Conservation (phyloP, 495 filamentous ascomycete species). For the Melanomma pulvis-pyrius region DNA sequence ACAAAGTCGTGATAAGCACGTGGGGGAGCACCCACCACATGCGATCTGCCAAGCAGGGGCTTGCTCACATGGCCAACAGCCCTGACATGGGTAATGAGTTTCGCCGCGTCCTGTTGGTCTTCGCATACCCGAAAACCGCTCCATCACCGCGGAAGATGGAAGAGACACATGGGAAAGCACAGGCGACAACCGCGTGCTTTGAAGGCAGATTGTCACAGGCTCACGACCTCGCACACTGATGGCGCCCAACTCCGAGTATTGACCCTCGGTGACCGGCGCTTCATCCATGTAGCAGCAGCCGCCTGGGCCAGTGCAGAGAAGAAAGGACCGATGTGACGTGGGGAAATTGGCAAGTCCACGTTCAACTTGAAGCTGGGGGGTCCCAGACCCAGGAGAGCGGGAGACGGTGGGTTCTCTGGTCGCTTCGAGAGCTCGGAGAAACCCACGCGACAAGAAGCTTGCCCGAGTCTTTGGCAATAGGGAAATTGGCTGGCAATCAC, state of each 20-base stretch:
- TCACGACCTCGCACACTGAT: background rate
- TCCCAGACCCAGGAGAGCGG: conserved; percentile 25
- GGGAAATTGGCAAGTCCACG: conserved; percentile 5
- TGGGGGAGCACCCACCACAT: conserved; percentile 24
- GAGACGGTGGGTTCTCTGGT: conserved; percentile 13
- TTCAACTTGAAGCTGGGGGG: background rate
- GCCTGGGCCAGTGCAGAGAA: background rate
- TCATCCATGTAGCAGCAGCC: background rate
- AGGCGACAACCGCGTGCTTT: background rate
- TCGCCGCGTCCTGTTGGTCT: conserved; percentile 20
- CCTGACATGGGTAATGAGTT: conserved; percentile 11
- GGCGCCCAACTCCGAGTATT: conserved; percentile 1
- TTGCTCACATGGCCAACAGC: conserved; percentile 28
- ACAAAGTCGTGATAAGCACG: conserved; percentile 26
- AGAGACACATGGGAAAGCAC: background rate
- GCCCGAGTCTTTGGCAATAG: conserved; percentile 27
- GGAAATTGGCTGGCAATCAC: conserved; percentile 15
- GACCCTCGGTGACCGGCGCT: conserved; percentile 23
- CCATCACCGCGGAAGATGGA: background rate
- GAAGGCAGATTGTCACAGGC: background rate
- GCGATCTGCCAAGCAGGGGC: conserved; percentile 27
- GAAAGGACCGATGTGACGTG: background rate
- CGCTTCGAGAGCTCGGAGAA: background rate
- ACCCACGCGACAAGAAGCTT: conserved; percentile 17
- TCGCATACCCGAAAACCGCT: background rate